These are phyloP conservation scores for Byssochlamys sp. DNA, from an alignment of 2,329 filamentous ascomycete genomes.

Conservation along the genomic window DNA sequence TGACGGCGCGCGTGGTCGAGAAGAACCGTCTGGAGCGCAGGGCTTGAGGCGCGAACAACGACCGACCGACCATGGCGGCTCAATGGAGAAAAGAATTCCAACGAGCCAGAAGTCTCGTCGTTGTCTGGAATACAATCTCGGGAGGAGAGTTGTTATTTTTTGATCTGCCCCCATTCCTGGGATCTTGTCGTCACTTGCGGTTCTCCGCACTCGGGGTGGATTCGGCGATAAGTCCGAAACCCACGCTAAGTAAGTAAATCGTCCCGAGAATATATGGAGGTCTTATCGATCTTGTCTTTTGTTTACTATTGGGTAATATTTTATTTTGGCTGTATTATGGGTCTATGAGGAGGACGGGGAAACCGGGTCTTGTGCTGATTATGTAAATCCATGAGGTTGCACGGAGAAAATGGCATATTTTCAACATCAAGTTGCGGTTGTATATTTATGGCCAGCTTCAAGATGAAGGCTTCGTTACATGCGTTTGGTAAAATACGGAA, in stretches of 20 bases:
- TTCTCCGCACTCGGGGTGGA: neutral
- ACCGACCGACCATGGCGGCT: slow-evolving; percentile 10
- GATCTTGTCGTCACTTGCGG: neutral
- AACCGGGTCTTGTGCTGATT: too few relatives aligned
- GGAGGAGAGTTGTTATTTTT: neutral
- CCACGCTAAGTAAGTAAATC: neutral
- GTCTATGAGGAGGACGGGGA: neutral
- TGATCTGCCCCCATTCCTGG: neutral
- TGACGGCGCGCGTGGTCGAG: slow-evolving; percentile 29
- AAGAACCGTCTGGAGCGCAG: slow-evolving; percentile 25
- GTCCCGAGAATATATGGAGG: neutral
- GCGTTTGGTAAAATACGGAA: too few relatives aligned
- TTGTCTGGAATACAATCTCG: neutral
- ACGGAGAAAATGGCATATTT: too few relatives aligned
- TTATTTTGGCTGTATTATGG: neutral
- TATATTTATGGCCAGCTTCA: too few relatives aligned
- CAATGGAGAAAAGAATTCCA: neutral
- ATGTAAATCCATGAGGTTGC: slow-evolving; percentile 2
- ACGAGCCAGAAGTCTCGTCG: neutral
- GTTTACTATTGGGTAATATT: too few relatives aligned
- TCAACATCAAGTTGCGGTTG: too few relatives aligned
- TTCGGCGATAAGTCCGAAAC: neutral
- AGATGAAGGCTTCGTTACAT: too few relatives aligned
- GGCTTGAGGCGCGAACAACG: slow-evolving; percentile 3
- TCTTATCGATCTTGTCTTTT: too few relatives aligned